Percentiles rank a stretch among this genome's conserved stretches.
These are phyloP conservation scores for Acanthamoeba lenticulata DNA, from an alignment of 208 protist genomes.

Conservation along the genomic window DNA sequence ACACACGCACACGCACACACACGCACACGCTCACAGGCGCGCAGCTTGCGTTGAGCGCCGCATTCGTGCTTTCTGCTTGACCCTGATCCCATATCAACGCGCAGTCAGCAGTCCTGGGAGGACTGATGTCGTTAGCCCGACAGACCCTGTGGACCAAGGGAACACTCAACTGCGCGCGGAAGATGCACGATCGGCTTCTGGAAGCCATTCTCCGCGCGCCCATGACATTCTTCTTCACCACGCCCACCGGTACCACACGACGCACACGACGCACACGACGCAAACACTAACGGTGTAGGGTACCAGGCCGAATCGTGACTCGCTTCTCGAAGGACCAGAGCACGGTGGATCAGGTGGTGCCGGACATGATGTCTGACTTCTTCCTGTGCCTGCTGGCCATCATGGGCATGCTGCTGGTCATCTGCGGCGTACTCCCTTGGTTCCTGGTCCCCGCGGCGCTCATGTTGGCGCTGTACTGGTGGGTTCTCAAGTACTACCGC, in stretches of 20 bases:
- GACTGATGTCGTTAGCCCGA: not conserved
- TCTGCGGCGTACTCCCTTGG: constrained; percentile 4
- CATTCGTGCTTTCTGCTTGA: not conserved
- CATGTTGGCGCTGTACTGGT: constrained; percentile 63
- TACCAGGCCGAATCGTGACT: constrained; percentile 95
- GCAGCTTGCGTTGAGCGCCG: not conserved
- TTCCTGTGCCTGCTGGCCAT: not conserved
- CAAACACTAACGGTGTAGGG: too few relatives aligned
- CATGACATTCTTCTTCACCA: constrained; percentile 30
- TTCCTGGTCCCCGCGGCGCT: constrained; percentile 2
- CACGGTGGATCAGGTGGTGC: constrained; percentile 84
- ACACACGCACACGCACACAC: not conserved
- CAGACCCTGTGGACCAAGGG: not conserved
- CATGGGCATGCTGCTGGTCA: not conserved
- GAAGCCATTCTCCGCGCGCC: not conserved
- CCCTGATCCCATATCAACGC: too few relatives aligned
- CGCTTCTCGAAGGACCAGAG: constrained; percentile 94
- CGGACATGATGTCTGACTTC: not conserved
- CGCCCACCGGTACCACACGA: not conserved
- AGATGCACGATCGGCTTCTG: constrained; percentile 15
- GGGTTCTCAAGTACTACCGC: constrained; percentile 39
- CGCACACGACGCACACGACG: not conserved
- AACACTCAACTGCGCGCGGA: not conserved
- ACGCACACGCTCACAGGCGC: not conserved
- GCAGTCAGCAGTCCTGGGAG: not conserved